Evolutionary conservation across 2,329 filamentous ascomycete species (phyloP).

Genomic region (Penicillium thymicola): DNA sequence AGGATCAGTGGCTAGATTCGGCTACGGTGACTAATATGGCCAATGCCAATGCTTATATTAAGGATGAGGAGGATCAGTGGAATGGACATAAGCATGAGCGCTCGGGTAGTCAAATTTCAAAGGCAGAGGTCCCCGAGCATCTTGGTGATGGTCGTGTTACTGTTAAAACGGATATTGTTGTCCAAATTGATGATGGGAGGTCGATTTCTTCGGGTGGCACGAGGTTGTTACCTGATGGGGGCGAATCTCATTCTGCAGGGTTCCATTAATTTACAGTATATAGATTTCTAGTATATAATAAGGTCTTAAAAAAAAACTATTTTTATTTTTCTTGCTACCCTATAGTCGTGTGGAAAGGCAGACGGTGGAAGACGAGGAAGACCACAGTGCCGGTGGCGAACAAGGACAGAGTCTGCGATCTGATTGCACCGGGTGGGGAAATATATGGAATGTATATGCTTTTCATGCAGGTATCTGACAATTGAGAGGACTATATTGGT

Average conservation of each 20-base stretch:
- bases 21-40: conserved; percentile 2
- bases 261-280: background rate
- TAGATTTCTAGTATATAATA: background rate
- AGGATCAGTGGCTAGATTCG: conserved; percentile 20
- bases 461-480: too few species aligned
- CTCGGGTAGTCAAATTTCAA: conserved; percentile 12
- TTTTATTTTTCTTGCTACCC: background rate
- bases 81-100: conserved; percentile 5
- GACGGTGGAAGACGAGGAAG: too few species aligned
- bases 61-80: conserved; percentile 19
- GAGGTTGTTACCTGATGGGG: conserved; percentile 16
- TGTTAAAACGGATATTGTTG: conserved; percentile 32
- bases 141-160: conserved; percentile 22
- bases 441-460: too few species aligned
- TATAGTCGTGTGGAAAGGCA: too few species aligned
- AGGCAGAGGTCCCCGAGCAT: conserved; percentile 10
- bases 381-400: too few species aligned
- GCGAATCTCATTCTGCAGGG: background rate
- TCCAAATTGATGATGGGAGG: conserved; percentile 24
- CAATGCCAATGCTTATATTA: background rate
- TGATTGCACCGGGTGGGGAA: too few species aligned
- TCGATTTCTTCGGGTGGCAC: conserved; percentile 19
- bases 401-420: too few species aligned
- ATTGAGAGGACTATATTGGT: too few species aligned
- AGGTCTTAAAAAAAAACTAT: too few species aligned